Conservation (phyloP, 1,139 yeast species). For the Debaryomycetaceae sp. region DNA sequence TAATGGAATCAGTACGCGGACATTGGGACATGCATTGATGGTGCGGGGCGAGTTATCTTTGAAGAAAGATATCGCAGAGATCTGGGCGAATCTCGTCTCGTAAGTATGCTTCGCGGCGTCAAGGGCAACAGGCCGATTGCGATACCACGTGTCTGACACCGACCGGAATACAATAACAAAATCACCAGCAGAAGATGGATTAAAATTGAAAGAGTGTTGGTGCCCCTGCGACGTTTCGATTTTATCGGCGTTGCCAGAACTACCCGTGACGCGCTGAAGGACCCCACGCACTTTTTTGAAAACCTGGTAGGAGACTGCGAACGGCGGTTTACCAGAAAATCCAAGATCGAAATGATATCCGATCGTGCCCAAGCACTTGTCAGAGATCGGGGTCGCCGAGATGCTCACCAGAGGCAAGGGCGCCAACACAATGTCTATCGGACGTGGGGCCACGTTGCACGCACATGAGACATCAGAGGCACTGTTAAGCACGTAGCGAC, state of each 20-base stretch:
- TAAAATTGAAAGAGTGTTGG: slow-evolving; percentile 44
- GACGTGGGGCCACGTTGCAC: slow-evolving; percentile 37
- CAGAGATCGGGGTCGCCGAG: slow-evolving; percentile 51
- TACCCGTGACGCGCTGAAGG: slow-evolving; percentile 21
- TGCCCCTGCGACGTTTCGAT: slow-evolving; percentile 13
- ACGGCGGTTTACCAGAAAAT: slow-evolving; percentile 75
- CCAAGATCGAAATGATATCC: slow-evolving; percentile 66
- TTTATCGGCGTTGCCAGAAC: slow-evolving; percentile 19
- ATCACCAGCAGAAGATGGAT: slow-evolving; percentile 73
- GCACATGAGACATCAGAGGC: slow-evolving; percentile 54
- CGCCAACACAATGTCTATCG: slow-evolving; percentile 16
- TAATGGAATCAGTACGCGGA: slow-evolving; percentile 35
- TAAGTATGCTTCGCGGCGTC: slow-evolving; percentile 30
- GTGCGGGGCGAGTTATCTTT: slow-evolving; percentile 1
- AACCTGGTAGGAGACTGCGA: slow-evolving; percentile 50
- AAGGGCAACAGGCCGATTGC: slow-evolving; percentile 18
- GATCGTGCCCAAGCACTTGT: slow-evolving; percentile 85
- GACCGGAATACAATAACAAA: slow-evolving; percentile 61
- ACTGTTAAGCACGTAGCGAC: slow-evolving; percentile 44
- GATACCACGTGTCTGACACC: slow-evolving; percentile 46
- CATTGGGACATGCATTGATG: slow-evolving; percentile 28
- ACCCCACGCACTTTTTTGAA: slow-evolving; percentile 33
- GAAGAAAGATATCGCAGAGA: slow-evolving; percentile 31
- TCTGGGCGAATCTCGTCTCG: slow-evolving; percentile 40
- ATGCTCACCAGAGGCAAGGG: slow-evolving; percentile 43